phyloP scores from a whole-genome alignment of 176 grass and related monocot genomes.

The Oryza meridionalis region DNA sequence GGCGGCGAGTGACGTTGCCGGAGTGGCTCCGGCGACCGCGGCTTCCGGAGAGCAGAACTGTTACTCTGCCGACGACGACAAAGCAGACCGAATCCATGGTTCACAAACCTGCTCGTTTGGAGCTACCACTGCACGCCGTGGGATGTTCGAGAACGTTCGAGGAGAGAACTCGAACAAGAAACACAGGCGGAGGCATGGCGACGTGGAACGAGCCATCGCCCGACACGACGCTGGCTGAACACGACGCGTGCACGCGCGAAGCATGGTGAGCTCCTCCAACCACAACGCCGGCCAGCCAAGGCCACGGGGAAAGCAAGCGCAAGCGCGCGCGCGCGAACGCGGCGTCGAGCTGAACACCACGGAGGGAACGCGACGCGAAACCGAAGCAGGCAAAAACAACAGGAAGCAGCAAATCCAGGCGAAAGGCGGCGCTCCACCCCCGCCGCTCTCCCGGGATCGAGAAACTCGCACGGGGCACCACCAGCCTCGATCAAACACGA shows the following conservation, averaged over 20 bases:
- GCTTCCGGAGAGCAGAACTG: not conserved
- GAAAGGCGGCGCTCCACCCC: not conserved
- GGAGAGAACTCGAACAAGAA: not conserved
- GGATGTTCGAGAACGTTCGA: conserved; percentile 15
- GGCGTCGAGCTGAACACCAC: conserved; percentile 2
- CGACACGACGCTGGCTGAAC: not conserved
- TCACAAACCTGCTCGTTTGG: not conserved
- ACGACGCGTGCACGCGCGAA: not conserved
- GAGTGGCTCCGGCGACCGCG: not conserved
- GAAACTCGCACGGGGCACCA: conserved; percentile 14
- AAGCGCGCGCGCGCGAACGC: not conserved
- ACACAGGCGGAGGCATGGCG: not conserved
- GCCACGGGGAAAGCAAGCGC: not conserved
- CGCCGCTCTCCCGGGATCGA: conserved; percentile 21
- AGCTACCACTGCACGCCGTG: not conserved
- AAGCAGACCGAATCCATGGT: not conserved
- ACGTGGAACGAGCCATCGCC: not conserved
- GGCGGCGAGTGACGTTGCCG: not conserved
- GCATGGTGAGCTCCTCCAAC: not conserved
- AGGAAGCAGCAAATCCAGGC: conserved; percentile 1
- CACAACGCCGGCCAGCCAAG: not conserved
- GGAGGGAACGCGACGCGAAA: not conserved
- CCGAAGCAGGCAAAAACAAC: not conserved
- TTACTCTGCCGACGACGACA: not conserved
- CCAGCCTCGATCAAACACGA: conserved; percentile 12